A percentile compares a stretch with the other conserved stretches of the same genome.
Evolutionary conservation across 169 alveolate genomes (phyloP).

Genomic region (Eimeria acervulina): DNA sequence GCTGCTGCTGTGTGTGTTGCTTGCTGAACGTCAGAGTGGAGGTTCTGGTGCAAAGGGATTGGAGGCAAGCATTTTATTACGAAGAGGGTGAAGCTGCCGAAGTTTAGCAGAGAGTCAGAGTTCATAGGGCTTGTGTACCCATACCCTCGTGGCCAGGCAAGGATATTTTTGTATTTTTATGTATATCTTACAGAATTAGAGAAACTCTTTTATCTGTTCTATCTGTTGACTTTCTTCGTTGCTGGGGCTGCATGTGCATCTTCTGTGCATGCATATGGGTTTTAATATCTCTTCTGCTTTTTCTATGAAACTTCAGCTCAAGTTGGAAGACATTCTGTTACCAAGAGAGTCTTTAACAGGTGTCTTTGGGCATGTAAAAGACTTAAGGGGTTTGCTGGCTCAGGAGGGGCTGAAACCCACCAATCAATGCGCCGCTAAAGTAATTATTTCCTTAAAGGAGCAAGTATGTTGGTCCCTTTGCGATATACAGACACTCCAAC

Average conservation of each 20-base stretch:
- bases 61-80: constrained; percentile 13
- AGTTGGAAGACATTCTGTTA: constrained; percentile 9
- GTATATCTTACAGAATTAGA: too few relatives aligned
- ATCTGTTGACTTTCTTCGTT: too few relatives aligned
- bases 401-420: constrained; percentile 26
- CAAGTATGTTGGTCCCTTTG: neutral
- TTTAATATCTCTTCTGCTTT: too few relatives aligned
- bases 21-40: constrained; percentile 10
- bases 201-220: too few relatives aligned
- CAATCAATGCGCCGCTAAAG: constrained; percentile 32
- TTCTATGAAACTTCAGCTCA: too few relatives aligned
- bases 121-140: constrained; percentile 55
- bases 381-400: constrained; percentile 29
- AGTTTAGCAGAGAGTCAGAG: constrained; percentile 43
- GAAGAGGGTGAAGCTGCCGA: constrained; percentile 5
- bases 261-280: neutral
- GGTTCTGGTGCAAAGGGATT: constrained; percentile 34
- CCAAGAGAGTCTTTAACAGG: constrained; percentile 45
- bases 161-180: neutral
- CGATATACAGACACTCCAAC: neutral
- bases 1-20: neutral
- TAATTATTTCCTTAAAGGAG: neutral
- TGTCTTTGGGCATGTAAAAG: constrained; percentile 16
- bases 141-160: constrained; percentile 45
- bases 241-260: too few relatives aligned